Evolutionary conservation across 2,329 filamentous ascomycete species (phyloP), one percentile per base, ranked within the genome.

Genomic region (Venturia asperata): DNA sequence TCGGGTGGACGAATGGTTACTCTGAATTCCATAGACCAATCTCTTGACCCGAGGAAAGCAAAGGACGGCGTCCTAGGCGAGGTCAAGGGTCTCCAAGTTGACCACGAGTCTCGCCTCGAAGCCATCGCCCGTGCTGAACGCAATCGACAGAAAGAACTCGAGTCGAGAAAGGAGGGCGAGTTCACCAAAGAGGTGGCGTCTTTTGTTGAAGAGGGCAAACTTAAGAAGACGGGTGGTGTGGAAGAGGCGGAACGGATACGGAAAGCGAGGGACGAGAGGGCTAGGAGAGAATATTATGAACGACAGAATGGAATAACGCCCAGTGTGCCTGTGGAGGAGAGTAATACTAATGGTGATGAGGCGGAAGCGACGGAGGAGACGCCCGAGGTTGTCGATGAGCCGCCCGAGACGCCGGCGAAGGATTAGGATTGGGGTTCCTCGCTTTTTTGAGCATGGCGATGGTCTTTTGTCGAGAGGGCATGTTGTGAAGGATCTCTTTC

Each of bases 51-150:
- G 7, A 83, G 80, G 67, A 87, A 89, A 67, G 94, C 92, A 63
- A 96, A 97, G 75, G 93, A 97, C 73, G 90, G 88, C 39, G 87
- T 99, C 24, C 81, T 99, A 1, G 92, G 91, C 60, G 94, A 97
- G 79, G 93, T 99, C 56, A 87, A 94, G 55, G 94, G 94, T 3
- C 80, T 99, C 58, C 90, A 94, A 73, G 92, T 93, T 0, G 97
- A 99, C 72, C 94, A 99, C 75, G 92, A 97, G 75, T 87, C 90
- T 70, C 85, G 94, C 43, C 81, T 99, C 0, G 94, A 97, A 77
- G 94, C 94, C 43, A 99, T 99, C 69, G 92, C 97, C 75, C 87
- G 94, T n/a, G 94, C 94, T 0, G 94, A 97, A 78, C 94, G 92
- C 78, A 83, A 92, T 9, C 84, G 94, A 27, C 90, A 94, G 76